Evolutionary conservation across 371 early-diverging fungal genomes (phyloP).

Genomic region (Actinomortierella wolfii): DNA sequence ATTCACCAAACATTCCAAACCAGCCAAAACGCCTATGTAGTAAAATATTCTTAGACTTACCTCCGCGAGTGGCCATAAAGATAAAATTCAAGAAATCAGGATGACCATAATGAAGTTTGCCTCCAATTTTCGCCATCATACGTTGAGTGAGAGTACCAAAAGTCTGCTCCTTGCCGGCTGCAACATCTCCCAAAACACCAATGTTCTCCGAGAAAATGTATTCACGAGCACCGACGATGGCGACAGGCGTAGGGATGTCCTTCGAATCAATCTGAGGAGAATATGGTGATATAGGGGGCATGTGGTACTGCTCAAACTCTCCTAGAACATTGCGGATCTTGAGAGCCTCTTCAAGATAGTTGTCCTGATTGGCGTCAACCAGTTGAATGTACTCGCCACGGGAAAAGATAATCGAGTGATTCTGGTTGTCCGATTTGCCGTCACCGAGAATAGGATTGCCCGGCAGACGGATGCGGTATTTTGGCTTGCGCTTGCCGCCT

Average conservation of each 20-base stretch:
- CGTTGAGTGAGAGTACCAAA: conserved; percentile 90
- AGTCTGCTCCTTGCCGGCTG: conserved; percentile 90
- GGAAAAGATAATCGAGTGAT: conserved; percentile 82
- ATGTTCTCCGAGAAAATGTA: conserved; percentile 90
- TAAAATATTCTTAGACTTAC: conserved; percentile 22
- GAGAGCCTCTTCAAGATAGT: conserved; percentile 87
- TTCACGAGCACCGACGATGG: conserved; percentile 91
- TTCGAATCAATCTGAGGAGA: conserved; percentile 53
- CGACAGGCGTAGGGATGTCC: conserved; percentile 71
- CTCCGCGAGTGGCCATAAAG: conserved; percentile 89
- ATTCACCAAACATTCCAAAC: background rate
- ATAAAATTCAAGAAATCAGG: conserved; percentile 91
- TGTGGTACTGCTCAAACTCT: conserved; percentile 83
- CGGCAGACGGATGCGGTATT: conserved; percentile 79
- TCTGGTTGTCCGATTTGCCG: conserved; percentile 92
- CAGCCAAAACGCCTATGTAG: background rate
- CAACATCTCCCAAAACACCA: conserved; percentile 88
- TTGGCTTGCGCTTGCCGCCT: conserved; percentile 75
- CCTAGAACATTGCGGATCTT: conserved; percentile 87
- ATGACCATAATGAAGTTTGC: conserved; percentile 88
- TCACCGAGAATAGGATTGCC: conserved; percentile 91
- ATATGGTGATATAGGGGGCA: conserved; percentile 70
- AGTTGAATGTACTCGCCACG: conserved; percentile 88
- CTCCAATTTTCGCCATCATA: conserved; percentile 86
- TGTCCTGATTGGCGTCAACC: conserved; percentile 93